Evolutionary conservation across 108 stramenopile genomes (phyloP), one percentile per base, ranked within the genome.

Genomic region (Nannochloropsis oceanica): DNA sequence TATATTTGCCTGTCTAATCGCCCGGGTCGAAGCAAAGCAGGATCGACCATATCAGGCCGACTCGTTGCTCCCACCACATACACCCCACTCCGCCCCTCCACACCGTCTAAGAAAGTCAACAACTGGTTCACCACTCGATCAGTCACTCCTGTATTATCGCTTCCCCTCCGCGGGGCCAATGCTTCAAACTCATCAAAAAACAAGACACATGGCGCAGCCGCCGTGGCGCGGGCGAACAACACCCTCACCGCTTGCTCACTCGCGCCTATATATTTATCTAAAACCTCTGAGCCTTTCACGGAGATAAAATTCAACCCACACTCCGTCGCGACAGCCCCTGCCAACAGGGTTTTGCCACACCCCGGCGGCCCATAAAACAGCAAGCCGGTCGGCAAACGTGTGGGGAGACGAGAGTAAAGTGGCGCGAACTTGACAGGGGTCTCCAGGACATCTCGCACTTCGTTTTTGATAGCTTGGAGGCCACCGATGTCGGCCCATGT

Each of bases 121-220:
- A 99, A 93, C 89, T 99, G 98, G 87, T 99, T 99, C 43, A 99
- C 98, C 27, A 99, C 96, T 11, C 98, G 90, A 87, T 99, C 98
- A 7, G 97, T 97, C n/a, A 99, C 88, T 34, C 98, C 98, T 27
- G 96, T 97, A 80, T 94, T 91, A 84, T 99, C 97, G 8, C 94
- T 95, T 80, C 97, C 98, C 82, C 97, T 92, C 27, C 93, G 92
- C 26, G 97, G 96, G 25, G 96, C 97, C 81, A 99, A 84, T 5
- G 96, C 92, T 46, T 99, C 98, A 85, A 99, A 93, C 85, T 99
- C 97, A 81, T 99, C 98, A 43, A 99, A 93, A 87, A 99, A 97
- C 42, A 99, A 85, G 42, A 99, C 90, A 13, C 94, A 94, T 11
- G 97, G 97, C 25, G 95, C 94, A 27, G 95, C 94, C n/a, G 92